Evolutionary conservation across 768 basidiomycete species (phyloP).

Genomic region (Mycena floridula): DNA sequence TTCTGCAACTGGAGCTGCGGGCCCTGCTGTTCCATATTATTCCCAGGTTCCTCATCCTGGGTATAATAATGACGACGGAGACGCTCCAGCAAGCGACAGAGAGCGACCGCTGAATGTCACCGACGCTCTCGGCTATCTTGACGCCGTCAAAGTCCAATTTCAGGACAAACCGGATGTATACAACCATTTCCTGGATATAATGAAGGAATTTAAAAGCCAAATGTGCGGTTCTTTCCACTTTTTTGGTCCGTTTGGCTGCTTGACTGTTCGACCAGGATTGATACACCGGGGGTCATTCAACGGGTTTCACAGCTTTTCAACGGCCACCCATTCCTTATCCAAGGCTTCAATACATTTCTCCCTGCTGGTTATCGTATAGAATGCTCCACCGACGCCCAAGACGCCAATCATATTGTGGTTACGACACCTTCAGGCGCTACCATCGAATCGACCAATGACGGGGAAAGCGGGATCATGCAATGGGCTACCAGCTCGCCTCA

Average conservation of each 20-base stretch:
- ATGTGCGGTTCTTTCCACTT: slow-evolving; percentile 26
- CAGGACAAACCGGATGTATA: slow-evolving; percentile 88
- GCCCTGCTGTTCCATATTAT: too few relatives aligned
- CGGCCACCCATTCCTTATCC: slow-evolving; percentile 85
- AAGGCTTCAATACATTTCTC: slow-evolving; percentile 98
- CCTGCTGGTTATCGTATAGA: slow-evolving; percentile 94
- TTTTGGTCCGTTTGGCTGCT: too few relatives aligned
- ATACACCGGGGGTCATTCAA: slow-evolving; percentile 95
- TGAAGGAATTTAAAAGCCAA: slow-evolving; percentile 97
- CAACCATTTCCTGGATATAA: slow-evolving; percentile 91
- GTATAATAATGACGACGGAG: too few relatives aligned
- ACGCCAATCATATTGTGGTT: slow-evolving; percentile 64
- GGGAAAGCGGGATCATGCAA: slow-evolving; percentile 28
- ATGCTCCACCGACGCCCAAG: slow-evolving; percentile 57
- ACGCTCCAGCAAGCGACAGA: too few relatives aligned
- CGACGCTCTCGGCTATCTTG: slow-evolving; percentile 89
- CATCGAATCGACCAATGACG: slow-evolving; percentile 49
- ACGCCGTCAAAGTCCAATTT: slow-evolving; percentile 92
- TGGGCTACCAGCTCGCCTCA: slow-evolving; percentile 23
- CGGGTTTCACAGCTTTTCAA: slow-evolving; percentile 92
- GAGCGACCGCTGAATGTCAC: slow-evolving; percentile 79
- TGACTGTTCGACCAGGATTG: slow-evolving; percentile 62
- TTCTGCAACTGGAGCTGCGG: too few relatives aligned
- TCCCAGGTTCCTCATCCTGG: too few relatives aligned
- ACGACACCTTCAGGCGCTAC: slow-evolving; percentile 69